A percentile compares a stretch with the other conserved stretches of the same genome.
Conservation (phyloP, 805 yeast genomes). For the Candida vaughaniae region DNA sequence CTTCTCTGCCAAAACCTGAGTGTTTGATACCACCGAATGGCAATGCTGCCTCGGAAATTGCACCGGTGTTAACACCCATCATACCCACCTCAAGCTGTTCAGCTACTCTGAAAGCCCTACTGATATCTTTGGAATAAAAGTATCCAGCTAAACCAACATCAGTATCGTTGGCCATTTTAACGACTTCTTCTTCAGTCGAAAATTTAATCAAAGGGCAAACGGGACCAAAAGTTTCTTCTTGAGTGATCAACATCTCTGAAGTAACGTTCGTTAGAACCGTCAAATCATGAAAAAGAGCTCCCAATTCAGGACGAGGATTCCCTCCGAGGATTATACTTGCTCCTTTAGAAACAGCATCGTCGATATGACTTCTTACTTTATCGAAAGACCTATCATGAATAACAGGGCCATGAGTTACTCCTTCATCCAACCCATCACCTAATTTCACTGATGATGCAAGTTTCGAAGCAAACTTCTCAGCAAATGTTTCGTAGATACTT, state of each 20-base stretch:
- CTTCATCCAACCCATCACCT: constrained; percentile 61
- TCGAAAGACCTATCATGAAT: constrained; percentile 61
- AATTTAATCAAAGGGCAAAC: constrained; percentile 70
- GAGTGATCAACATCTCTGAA: constrained; percentile 51
- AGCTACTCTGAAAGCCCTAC: constrained; percentile 57
- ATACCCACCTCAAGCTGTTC: constrained; percentile 74
- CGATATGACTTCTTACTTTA: constrained; percentile 61
- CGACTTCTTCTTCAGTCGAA: constrained; percentile 60
- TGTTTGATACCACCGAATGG: constrained; percentile 65
- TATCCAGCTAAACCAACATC: constrained; percentile 80
- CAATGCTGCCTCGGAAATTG: constrained; percentile 60
- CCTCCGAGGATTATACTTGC: constrained; percentile 70
- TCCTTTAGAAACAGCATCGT: constrained; percentile 65
- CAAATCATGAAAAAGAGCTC: constrained; percentile 64
- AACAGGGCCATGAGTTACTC: constrained; percentile 74
- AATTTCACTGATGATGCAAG: constrained; percentile 40
- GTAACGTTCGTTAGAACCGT: constrained; percentile 66
- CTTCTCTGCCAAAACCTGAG: constrained; percentile 72
- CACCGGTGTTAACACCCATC: constrained; percentile 80
- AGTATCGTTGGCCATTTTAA: constrained; percentile 60
- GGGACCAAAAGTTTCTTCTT: constrained; percentile 85
- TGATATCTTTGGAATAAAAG: constrained; percentile 57
- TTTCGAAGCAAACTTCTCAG: constrained; percentile 39
- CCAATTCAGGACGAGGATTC: constrained; percentile 48
- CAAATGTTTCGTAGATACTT: constrained; percentile 48